Evolutionary conservation across 2,329 filamentous ascomycete genomes (phyloP).

Genomic region (Mariannaea sp.): DNA sequence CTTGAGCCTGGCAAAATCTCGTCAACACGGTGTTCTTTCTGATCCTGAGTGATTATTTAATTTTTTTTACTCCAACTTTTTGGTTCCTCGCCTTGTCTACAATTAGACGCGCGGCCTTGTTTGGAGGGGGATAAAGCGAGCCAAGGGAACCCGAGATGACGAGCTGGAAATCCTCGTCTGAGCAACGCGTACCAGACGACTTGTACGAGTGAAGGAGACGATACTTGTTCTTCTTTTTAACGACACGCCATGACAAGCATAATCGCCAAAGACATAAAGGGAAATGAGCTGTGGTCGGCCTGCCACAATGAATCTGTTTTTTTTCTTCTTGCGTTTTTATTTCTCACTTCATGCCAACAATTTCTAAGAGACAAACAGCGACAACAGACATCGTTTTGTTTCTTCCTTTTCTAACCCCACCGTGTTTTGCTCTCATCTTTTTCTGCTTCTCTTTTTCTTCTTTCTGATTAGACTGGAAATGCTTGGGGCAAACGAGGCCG

Average conservation of each 20-base stretch:
- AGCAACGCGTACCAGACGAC: slow-evolving; percentile 4
- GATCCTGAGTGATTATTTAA: not conserved
- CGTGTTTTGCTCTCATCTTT: too few relatives aligned
- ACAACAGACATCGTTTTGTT: not conserved
- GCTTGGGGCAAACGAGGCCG: slow-evolving; percentile 24
- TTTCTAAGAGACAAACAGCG: not conserved
- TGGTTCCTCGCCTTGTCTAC: not conserved
- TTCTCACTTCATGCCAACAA: too few relatives aligned
- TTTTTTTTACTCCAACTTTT: too few relatives aligned
- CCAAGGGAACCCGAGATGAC: not conserved
- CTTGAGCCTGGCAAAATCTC: not conserved
- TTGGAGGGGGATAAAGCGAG: not conserved
- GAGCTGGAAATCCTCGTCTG: slow-evolving; percentile 8
- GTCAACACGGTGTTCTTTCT: not conserved
- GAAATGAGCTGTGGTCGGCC: slow-evolving; percentile 33
- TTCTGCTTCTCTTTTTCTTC: slow-evolving; percentile 21
- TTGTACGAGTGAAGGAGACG: slow-evolving; percentile 23
- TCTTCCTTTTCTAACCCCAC: not conserved
- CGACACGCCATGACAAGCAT: slow-evolving; percentile 27
- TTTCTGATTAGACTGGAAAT: slow-evolving; percentile 30
- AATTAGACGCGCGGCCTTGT: too few relatives aligned
- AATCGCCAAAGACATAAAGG: slow-evolving; percentile 2
- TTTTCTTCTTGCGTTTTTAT: not conserved
- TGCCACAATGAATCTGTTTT: slow-evolving; percentile 9
- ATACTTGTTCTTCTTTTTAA: slow-evolving; percentile 16